These are phyloP conservation scores for Musa balbisiana DNA, from an alignment of 202 grass and related monocot genomes.

Conservation along the genomic window DNA sequence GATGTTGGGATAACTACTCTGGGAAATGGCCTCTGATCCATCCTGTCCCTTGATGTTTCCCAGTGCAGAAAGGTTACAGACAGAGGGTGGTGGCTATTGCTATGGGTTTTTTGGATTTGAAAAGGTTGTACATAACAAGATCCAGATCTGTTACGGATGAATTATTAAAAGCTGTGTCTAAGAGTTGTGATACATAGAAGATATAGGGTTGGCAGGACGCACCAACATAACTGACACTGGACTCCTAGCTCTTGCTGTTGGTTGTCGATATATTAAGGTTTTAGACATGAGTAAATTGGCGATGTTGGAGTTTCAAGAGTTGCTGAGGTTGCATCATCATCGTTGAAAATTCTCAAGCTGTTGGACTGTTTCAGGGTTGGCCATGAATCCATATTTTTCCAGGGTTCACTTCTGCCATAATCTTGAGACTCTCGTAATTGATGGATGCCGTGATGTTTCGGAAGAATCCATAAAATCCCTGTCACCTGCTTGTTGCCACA, in stretches of 20 bases:
- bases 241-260: slow-evolving; percentile 48
- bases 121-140: slow-evolving; percentile 33
- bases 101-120: slow-evolving; percentile 50
- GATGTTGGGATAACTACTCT: slow-evolving; percentile 55
- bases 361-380: slow-evolving; percentile 56
- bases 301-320: slow-evolving; percentile 61
- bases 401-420: slow-evolving; percentile 57
- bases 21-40: slow-evolving; percentile 35
- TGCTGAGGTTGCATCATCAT: slow-evolving; percentile 42
- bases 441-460: slow-evolving; percentile 50
- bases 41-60: slow-evolving; percentile 61
- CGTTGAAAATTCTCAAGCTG: slow-evolving; percentile 55
- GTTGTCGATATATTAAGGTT: slow-evolving; percentile 41
- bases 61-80: slow-evolving; percentile 66
- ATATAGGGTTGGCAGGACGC: slow-evolving; percentile 49
- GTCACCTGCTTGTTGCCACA: slow-evolving; percentile 41
- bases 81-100: slow-evolving; percentile 45
- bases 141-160: slow-evolving; percentile 67
- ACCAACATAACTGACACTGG: slow-evolving; percentile 54
- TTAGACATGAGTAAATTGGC: slow-evolving; percentile 76
- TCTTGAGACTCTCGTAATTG: slow-evolving; percentile 57
- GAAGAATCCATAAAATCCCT: slow-evolving; percentile 50
- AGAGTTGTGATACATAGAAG: slow-evolving; percentile 53
- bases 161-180: slow-evolving; percentile 50
- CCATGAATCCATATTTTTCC: slow-evolving; percentile 46